Evolutionary conservation across 2,329 filamentous ascomycete species (phyloP), one percentile per base, ranked within the genome.

Genomic region (Polytolypa hystricis): DNA sequence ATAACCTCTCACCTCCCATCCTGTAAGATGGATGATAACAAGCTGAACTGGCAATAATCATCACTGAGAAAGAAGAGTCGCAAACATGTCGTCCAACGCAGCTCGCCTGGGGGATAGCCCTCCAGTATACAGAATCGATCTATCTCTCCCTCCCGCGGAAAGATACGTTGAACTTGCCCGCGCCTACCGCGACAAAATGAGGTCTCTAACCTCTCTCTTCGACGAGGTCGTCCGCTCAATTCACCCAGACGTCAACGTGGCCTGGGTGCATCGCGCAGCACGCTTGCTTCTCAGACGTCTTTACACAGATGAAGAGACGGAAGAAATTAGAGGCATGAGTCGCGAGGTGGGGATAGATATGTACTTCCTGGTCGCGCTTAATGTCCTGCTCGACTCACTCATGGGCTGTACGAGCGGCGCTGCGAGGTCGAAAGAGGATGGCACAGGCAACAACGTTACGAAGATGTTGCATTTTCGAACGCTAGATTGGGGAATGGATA

Each of bases 361-460:
- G 51, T 74, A 77, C 44, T 54, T 80, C 0, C 60, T 81, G 0
- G 67, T 81, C 2, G 68, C 69, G 2, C 67, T 79, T 46, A 81
- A 81, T 45, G 71, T 74, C 2, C 55, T 80, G 2, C 60, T 81
- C 1, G 78, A 82, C 47, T 56, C 73, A 4, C 59, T 81, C 23
- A 69, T 81, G 56, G 77, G 77, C 2, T 81, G 78, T 50, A 80
- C 77, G 1, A 78, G 73, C 42, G 72, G 73, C 15, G 72, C 64
- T 11, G 57, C 55, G 2, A 48, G 50, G 26, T 44, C 44, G 3
- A 37, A 45, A 21, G 41, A 48, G 15, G 19, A 29, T 9, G 41
- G 42, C 4, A 39, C 47, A 10, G 39, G 37, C 5, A 36, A 38
- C 12, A 40, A 35, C 0, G 34, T 43, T 27, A 42, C 46, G 4